A percentile compares a stretch with the other conserved stretches of the same genome.
Conservation (phyloP, 208 protist species). For the Wallacemonas rigidus region DNA sequence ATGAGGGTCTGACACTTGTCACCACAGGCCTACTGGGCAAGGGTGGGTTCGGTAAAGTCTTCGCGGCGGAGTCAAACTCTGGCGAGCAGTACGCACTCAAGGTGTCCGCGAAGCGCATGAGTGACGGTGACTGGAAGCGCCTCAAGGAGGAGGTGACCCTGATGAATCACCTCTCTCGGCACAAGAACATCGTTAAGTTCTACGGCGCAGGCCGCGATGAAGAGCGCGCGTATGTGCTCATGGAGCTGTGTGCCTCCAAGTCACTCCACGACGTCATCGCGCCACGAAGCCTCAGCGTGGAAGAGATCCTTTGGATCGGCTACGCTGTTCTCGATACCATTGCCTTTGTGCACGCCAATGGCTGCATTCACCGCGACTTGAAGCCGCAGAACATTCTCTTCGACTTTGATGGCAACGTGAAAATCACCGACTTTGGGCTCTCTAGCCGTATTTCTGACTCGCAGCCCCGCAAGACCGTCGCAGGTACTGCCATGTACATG, state of each 20-base stretch:
- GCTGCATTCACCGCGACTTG: conserved; percentile 89
- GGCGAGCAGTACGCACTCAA: conserved; percentile 86
- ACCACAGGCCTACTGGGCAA: conserved; percentile 78
- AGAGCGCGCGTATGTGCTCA: conserved; percentile 82
- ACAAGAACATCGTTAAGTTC: conserved; percentile 88
- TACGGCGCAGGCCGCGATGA: conserved; percentile 71
- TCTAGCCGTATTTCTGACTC: conserved; percentile 77
- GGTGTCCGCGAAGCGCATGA: conserved; percentile 84
- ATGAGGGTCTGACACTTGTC: conserved; percentile 61
- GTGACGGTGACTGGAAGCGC: conserved; percentile 76
- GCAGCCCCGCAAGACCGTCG: conserved; percentile 85
- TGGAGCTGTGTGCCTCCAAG: conserved; percentile 80
- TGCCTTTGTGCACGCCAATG: conserved; percentile 82
- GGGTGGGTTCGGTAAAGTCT: conserved; percentile 88
- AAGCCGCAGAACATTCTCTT: conserved; percentile 93
- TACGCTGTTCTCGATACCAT: conserved; percentile 84
- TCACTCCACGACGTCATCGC: conserved; percentile 86
- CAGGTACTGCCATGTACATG: conserved; percentile 92
- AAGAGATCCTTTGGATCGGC: conserved; percentile 87
- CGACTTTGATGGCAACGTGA: conserved; percentile 87
- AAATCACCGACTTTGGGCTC: conserved; percentile 93
- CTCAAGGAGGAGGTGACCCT: conserved; percentile 84
- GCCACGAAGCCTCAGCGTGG: conserved; percentile 47
- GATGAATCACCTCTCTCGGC: conserved; percentile 86
- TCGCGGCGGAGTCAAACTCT: conserved; percentile 62